Conservation (phyloP, 441 rosid species). For the Corymbia citriodora region DNA sequence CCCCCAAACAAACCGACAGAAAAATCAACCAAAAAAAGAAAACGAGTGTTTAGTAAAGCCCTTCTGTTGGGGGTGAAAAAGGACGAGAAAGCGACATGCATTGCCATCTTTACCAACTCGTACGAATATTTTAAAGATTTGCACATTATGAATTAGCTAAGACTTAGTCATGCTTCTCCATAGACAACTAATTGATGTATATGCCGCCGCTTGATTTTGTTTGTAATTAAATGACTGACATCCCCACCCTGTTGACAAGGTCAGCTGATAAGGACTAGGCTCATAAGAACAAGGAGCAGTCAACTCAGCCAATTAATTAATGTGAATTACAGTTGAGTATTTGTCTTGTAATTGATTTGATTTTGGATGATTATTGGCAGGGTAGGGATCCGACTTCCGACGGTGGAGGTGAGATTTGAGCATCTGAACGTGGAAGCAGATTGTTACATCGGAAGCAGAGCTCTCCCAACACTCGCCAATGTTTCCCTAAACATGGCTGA, state of each 20-base stretch:
- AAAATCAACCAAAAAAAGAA: neutral
- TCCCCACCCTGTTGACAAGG: neutral
- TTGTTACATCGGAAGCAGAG: slow-evolving; percentile 44
- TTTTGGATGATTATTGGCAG: slow-evolving; percentile 3
- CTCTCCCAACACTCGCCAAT: slow-evolving; percentile 60
- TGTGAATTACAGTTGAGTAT: neutral
- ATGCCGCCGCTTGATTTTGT: neutral
- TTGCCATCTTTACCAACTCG: neutral
- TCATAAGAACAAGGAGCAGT: neutral
- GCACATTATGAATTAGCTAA: neutral
- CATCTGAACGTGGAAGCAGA: slow-evolving; percentile 34
- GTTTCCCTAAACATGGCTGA: slow-evolving; percentile 50
- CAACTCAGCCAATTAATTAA: neutral
- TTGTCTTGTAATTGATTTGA: neutral
- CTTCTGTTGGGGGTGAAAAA: neutral
- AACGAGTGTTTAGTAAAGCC: neutral
- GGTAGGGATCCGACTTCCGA: slow-evolving; percentile 57
- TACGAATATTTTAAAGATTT: neutral
- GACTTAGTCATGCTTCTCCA: neutral
- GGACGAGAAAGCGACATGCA: neutral
- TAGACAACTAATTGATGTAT: neutral
- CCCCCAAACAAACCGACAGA: neutral
- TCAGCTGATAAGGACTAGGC: neutral
- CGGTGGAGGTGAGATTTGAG: slow-evolving; percentile 49
- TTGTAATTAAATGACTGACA: neutral